Conservation (phyloP, 495 filamentous ascomycete genomes). For the Xylaria palmicola region DNA sequence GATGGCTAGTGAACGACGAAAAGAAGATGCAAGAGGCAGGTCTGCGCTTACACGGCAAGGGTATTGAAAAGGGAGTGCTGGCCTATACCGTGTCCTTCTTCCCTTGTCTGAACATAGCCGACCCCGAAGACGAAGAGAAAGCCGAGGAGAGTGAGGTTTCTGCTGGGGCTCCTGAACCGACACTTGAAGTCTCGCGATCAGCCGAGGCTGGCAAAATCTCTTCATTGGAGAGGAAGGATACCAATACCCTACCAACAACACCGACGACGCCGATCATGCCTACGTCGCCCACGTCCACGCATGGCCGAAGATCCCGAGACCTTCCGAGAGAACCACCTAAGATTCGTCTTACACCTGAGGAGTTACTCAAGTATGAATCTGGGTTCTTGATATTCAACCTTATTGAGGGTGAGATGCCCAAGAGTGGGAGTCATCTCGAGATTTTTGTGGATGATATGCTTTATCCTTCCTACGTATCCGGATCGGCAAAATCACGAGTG, state of each 20-base stretch:
- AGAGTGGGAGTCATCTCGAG: constrained; percentile 76
- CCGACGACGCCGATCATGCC: constrained; percentile 34
- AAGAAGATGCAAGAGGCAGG: constrained; percentile 60
- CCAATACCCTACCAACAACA: constrained; percentile 26
- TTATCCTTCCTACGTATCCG: constrained; percentile 83
- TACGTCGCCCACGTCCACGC: constrained; percentile 33
- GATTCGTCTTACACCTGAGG: constrained; percentile 71
- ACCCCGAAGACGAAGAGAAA: constrained; percentile 83
- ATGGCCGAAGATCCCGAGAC: constrained; percentile 51
- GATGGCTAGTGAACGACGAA: constrained; percentile 76
- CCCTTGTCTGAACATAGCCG: constrained; percentile 79
- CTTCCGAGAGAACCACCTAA: constrained; percentile 67
- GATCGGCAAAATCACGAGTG: constrained; percentile 63
- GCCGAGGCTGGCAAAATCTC: constrained; percentile 41
- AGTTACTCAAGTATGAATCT: constrained; percentile 81
- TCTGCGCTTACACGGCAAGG: constrained; percentile 65
- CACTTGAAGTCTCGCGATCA: constrained; percentile 39
- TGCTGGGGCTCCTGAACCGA: constrained; percentile 34
- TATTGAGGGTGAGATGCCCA: constrained; percentile 78
- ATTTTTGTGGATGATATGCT: constrained; percentile 92
- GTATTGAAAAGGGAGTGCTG: constrained; percentile 72
- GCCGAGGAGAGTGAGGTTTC: constrained; percentile 32
- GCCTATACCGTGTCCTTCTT: constrained; percentile 89
- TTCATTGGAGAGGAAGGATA: constrained; percentile 33
- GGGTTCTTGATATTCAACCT: constrained; percentile 94